Percentiles rank a stretch among this genome's conserved stretches.
Evolutionary conservation across 495 filamentous ascomycete species (phyloP).

Genomic region (Parachaetomium inaequale): DNA sequence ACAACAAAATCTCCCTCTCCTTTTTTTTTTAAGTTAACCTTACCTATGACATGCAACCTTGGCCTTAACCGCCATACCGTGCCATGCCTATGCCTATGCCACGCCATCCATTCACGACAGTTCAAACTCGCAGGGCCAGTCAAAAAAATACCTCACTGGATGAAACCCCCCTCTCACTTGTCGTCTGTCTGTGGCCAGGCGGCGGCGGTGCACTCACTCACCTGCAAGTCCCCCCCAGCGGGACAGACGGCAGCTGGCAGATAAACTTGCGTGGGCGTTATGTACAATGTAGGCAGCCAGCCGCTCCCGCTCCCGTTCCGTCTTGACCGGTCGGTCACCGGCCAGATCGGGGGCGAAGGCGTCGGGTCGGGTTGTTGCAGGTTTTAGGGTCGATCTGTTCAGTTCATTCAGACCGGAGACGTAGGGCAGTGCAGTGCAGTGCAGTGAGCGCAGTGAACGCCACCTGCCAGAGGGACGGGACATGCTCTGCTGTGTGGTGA

Average conservation of each 20-base stretch:
- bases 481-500: not conserved
- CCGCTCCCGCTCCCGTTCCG: not conserved
- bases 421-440: too few relatives aligned
- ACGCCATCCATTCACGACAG: not conserved
- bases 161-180: not conserved
- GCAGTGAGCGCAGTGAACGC: too few relatives aligned
- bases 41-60: too few relatives aligned
- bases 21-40: too few relatives aligned
- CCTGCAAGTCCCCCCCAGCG: too few relatives aligned
- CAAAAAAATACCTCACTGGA: not conserved
- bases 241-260: not conserved
- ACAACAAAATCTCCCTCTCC: too few relatives aligned
- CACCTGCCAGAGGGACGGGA: not conserved
- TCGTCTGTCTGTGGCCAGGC: not conserved
- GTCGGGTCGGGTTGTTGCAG: constrained; percentile 5
- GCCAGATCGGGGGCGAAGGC: not conserved
- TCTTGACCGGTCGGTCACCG: not conserved
- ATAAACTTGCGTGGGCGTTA: too few relatives aligned
- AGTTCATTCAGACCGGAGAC: not conserved
- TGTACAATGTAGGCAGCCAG: not conserved
- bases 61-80: too few relatives aligned
- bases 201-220: too few relatives aligned
- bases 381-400: not conserved
- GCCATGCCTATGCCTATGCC: too few relatives aligned
- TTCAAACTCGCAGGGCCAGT: not conserved